These are phyloP conservation scores for Cystobasidium ongulense DNA, from an alignment of 768 basidiomycete genomes.

Conservation along the genomic window DNA sequence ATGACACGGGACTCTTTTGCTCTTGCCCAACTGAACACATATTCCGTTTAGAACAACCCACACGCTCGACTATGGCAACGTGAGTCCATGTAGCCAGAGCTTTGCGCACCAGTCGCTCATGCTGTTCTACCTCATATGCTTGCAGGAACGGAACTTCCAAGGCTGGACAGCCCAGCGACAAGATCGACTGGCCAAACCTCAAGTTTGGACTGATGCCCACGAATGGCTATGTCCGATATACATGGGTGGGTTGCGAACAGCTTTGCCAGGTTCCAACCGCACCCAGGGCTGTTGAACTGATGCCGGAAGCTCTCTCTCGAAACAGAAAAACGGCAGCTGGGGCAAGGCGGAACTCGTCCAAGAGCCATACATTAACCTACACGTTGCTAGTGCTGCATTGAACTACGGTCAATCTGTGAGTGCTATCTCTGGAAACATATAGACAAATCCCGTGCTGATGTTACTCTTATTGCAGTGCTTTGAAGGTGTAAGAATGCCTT, in stretches of 20 bases:
- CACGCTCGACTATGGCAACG: neutral
- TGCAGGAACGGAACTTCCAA: slow-evolving; percentile 25
- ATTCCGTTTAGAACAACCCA: neutral
- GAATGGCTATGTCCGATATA: slow-evolving; percentile 34
- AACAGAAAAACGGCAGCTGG: slow-evolving; percentile 35
- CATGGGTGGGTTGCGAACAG: neutral
- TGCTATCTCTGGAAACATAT: neutral
- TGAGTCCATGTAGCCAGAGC: too few species aligned
- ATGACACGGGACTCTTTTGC: too few species aligned
- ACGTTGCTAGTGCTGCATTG: slow-evolving; percentile 35
- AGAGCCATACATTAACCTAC: slow-evolving; percentile 37
- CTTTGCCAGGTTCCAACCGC: neutral
- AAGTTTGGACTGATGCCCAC: slow-evolving; percentile 33
- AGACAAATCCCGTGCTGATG: neutral
- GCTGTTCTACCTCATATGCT: neutral
- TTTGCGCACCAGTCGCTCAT: neutral
- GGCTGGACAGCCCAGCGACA: slow-evolving; percentile 23
- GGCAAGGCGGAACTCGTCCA: slow-evolving; percentile 34
- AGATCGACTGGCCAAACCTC: slow-evolving; percentile 34
- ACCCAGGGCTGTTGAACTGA: neutral
- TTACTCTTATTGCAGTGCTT: slow-evolving; percentile 21
- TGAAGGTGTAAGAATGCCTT: slow-evolving; percentile 27
- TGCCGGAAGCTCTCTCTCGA: neutral
- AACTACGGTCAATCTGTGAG: slow-evolving; percentile 38
- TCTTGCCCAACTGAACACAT: neutral